These are phyloP conservation scores for Aquanectria penicillioides DNA, from an alignment of 2,329 filamentous ascomycete genomes.

Conservation along the genomic window DNA sequence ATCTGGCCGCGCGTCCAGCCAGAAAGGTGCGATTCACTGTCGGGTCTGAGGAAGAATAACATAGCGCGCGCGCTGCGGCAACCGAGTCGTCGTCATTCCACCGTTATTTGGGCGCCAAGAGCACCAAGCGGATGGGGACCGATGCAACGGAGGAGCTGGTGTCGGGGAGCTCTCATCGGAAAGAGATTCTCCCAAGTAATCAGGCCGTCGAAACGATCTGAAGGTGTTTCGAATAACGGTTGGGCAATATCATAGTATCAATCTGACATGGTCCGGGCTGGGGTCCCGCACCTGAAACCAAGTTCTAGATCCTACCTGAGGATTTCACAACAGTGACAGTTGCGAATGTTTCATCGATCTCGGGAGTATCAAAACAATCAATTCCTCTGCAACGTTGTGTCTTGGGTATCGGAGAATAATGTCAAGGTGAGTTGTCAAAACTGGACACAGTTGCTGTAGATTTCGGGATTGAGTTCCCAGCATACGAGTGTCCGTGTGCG, in stretches of 20 bases:
- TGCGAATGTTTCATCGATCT: neutral
- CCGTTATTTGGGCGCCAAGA: neutral
- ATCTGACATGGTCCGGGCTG: conserved; percentile 2
- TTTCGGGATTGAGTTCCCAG: neutral
- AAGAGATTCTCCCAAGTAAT: neutral
- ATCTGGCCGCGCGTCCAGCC: conserved; percentile 38
- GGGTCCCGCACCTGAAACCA: conserved; percentile 16
- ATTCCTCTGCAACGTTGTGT: too few species aligned
- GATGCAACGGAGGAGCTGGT: neutral
- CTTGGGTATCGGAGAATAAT: too few species aligned
- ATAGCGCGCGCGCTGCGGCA: conserved; percentile 3
- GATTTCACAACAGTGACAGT: neutral
- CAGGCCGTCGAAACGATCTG: neutral
- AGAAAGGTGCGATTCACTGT: conserved; percentile 47
- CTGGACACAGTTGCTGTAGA: neutral
- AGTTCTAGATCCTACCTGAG: neutral
- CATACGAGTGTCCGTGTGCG: too few species aligned
- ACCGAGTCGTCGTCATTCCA: neutral
- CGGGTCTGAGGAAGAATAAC: conserved; percentile 33
- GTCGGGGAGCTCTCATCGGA: neutral
- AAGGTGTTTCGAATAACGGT: conserved; percentile 7
- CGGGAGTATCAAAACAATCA: too few species aligned
- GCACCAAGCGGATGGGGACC: neutral
- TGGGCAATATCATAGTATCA: neutral
- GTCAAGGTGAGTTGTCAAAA: too few species aligned